Percentiles rank a stretch among this genome's conserved stretches.
Evolutionary conservation across 345 rosid species (phyloP).

Genomic region (Pelargonium nanum): DNA sequence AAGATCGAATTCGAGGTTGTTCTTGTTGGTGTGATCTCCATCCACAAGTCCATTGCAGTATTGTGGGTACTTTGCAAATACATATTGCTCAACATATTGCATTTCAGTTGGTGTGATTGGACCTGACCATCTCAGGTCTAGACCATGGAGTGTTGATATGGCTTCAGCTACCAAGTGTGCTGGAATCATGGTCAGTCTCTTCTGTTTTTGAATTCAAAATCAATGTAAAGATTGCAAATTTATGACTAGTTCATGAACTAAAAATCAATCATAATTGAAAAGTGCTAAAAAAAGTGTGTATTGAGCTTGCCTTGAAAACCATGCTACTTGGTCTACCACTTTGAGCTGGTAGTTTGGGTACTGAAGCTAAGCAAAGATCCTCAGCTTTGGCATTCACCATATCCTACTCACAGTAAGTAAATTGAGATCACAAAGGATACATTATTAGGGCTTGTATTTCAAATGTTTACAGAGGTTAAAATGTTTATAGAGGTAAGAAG

Average conservation of each 20-base stretch:
- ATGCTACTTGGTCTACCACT: conserved; percentile 40
- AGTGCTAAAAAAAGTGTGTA: not conserved
- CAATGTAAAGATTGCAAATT: not conserved
- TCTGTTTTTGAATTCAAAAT: conserved; percentile 18
- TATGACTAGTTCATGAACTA: not conserved
- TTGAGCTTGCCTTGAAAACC: conserved; percentile 32
- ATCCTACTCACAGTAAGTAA: not conserved
- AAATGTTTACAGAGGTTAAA: too few species aligned
- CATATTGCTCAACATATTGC: conserved; percentile 52
- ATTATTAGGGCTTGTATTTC: too few species aligned
- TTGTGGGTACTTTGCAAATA: conserved; percentile 58
- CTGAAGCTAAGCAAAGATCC: not conserved
- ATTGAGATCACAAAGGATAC: too few species aligned
- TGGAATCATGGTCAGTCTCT: conserved; percentile 32
- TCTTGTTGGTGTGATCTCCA: conserved; percentile 15
- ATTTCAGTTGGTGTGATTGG: conserved; percentile 59
- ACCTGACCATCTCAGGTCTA: conserved; percentile 64
- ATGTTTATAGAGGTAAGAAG: too few species aligned
- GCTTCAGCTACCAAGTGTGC: conserved; percentile 54
- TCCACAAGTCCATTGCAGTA: conserved; percentile 36
- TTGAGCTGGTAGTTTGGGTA: conserved; percentile 13
- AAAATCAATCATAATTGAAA: not conserved
- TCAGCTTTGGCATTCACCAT: not conserved
- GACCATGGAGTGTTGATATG: conserved; percentile 40
- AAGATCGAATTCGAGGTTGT: conserved; percentile 21